These are phyloP conservation scores for Ambrosia trifida DNA, from an alignment of 129 eudicot genomes.

Conservation along the genomic window DNA sequence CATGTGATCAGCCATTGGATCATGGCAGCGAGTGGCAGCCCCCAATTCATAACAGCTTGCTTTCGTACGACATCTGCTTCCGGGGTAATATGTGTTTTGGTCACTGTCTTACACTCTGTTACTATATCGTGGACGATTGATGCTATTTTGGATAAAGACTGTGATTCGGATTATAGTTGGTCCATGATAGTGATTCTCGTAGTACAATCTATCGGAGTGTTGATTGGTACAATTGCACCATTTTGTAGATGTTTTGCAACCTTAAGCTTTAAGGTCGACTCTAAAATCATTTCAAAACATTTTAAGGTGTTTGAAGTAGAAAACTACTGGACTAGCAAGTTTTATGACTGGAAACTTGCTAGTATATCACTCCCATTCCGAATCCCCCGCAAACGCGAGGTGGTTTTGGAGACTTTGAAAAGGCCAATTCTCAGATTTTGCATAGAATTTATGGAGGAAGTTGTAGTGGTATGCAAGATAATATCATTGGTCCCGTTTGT, in stretches of 20 bases:
- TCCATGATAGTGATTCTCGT: slow-evolving; percentile 14
- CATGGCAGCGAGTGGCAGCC: slow-evolving; percentile 9
- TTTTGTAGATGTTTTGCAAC: slow-evolving; percentile 17
- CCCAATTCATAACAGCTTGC: slow-evolving; percentile 8
- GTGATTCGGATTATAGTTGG: slow-evolving; percentile 5
- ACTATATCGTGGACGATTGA: not conserved
- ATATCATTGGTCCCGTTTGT: slow-evolving; percentile 1
- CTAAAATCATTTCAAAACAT: not conserved
- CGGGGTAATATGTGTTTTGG: slow-evolving; percentile 3
- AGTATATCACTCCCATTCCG: slow-evolving; percentile 3
- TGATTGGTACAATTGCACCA: slow-evolving; percentile 10
- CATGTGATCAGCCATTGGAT: not conserved
- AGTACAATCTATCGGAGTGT: slow-evolving; percentile 7
- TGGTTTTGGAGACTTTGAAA: not conserved
- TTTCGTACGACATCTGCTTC: not conserved
- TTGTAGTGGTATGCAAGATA: slow-evolving; percentile 8
- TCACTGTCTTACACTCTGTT: not conserved
- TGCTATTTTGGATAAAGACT: not conserved
- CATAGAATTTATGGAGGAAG: not conserved
- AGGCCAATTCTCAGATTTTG: not conserved
- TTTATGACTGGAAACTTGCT: not conserved
- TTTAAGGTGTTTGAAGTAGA: not conserved
- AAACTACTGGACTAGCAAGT: slow-evolving; percentile 12
- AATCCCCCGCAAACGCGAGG: not conserved
- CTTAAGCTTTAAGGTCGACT: not conserved